Percentiles rank a stretch among this genome's conserved stretches.
Evolutionary conservation across 2,329 filamentous ascomycete species (phyloP).

Genomic region (Exophiala sp.): DNA sequence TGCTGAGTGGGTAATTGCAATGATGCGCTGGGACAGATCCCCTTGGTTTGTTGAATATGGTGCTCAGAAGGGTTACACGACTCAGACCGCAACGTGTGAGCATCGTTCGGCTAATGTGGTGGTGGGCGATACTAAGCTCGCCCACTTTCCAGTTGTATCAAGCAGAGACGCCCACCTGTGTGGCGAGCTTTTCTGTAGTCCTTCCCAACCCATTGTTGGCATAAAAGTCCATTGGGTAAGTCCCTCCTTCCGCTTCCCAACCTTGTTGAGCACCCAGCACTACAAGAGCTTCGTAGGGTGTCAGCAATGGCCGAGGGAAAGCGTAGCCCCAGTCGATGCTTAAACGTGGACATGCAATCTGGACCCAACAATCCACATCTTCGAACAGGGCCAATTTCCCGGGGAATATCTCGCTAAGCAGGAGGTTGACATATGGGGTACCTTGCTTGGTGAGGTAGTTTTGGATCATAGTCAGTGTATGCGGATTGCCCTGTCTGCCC

Average conservation of each 20-base stretch:
- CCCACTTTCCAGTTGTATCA: conserved; percentile 4
- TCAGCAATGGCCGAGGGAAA: conserved; percentile 81
- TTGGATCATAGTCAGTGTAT: conserved; percentile 87
- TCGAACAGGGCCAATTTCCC: conserved; percentile 90
- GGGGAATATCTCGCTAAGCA: conserved; percentile 94
- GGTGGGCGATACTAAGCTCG: background rate
- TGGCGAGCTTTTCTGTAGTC: conserved; percentile 52
- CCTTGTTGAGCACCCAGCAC: conserved; percentile 76
- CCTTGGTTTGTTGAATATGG: too few relatives aligned
- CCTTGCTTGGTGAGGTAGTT: conserved; percentile 65
- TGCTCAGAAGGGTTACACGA: too few relatives aligned
- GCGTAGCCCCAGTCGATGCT: conserved; percentile 99
- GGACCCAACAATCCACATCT: conserved; percentile 96
- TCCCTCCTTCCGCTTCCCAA: conserved; percentile 59
- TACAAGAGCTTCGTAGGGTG: conserved; percentile 91
- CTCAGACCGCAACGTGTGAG: too few relatives aligned
- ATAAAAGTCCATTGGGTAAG: conserved; percentile 99
- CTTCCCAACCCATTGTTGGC: conserved; percentile 85
- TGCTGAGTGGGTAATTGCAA: too few relatives aligned
- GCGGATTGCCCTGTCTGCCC: conserved; percentile 90
- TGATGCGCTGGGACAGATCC: too few relatives aligned
- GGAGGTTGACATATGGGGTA: conserved; percentile 77
- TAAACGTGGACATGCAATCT: conserved; percentile 91
- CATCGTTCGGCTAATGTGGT: background rate
- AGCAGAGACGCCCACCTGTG: conserved; percentile 19